Evolutionary conservation across 2,329 filamentous ascomycete genomes (phyloP), one percentile per base, ranked within the genome.

Genomic region (Tolypocladium amazonense): DNA sequence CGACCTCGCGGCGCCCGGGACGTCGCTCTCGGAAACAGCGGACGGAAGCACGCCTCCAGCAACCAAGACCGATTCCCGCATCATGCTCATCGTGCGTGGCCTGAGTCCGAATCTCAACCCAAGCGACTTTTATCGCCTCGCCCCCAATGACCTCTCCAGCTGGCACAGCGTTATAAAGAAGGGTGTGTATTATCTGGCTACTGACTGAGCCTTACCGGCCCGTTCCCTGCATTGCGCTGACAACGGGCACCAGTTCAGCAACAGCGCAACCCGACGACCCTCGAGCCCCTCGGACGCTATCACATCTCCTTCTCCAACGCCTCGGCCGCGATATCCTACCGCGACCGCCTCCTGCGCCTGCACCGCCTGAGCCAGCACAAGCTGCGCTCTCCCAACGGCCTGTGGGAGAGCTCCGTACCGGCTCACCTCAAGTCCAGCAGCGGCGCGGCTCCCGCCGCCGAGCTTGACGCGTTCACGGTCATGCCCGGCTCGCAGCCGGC

Each of bases 121-220:
- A 65, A 82, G 81, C 64, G 89, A 93, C 73, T 92, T 93, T 72
- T 80, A 84, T 63, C 85, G 88, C 59, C 72, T 92, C 23, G 79
- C 84, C 6, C 81, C 81, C 1, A 82, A 80, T 66, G 83, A 89
- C 65, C 81, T 92, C 39, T 84, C 88, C 62, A 81, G 81, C 47
- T 92, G 89, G 88, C 78, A 81, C 12, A 79, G 78, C 59, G 83
- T 84, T 35, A 84, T 90, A 60, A 73, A 78, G 45, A 82, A 84
- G 72, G 77, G 82, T 82, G 71, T 53, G 65, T 58, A 27, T 20
- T 25, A 23, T 27, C 41, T 8, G 2, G 8, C 45, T 50, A 8
- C 15, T 8, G 20, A 25, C 8, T 23, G 7, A 14, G n/a, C 18
- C 18, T n/a, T 15, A 20, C 3, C 27, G 27, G 3, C 30, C 25